phyloP scores from a whole-genome alignment of 257 asterid species.

The Lavandula angustifolia region DNA sequence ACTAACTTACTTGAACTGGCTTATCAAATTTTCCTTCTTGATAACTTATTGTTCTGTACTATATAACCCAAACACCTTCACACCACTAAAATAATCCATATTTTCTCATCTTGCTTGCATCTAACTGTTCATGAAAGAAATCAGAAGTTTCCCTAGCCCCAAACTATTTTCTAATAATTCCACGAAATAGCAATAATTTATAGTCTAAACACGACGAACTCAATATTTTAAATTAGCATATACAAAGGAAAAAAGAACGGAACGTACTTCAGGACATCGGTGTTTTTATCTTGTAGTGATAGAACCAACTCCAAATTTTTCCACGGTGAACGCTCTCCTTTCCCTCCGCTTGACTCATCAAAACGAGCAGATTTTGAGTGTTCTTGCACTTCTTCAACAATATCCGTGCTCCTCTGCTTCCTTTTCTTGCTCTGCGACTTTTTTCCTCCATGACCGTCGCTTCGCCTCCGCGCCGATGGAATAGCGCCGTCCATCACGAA shows the following conservation, averaged over 20 bases:
- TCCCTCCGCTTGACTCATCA: slow-evolving; percentile 32
- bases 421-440: slow-evolving; percentile 49
- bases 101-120: neutral
- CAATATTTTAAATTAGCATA: neutral
- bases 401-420: slow-evolving; percentile 41
- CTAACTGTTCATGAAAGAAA: neutral
- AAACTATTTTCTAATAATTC: slow-evolving; percentile 17
- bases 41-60: neutral
- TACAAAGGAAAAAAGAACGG: neutral
- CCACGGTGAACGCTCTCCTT: slow-evolving; percentile 56
- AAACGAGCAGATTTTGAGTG: slow-evolving; percentile 42
- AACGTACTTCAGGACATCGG: slow-evolving; percentile 46
- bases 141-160: neutral
- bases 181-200: neutral
- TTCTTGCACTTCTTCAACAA: slow-evolving; percentile 34
- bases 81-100: slow-evolving; percentile 13
- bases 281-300: slow-evolving; percentile 55
- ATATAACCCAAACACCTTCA: neutral
- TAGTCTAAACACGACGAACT: neutral
- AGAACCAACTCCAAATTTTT: slow-evolving; percentile 61
- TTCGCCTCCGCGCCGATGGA: slow-evolving; percentile 22
- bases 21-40: slow-evolving; percentile 2
- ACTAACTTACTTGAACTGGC: neutral
- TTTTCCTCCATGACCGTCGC: slow-evolving; percentile 21
- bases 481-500: slow-evolving; percentile 24